Percentiles rank a stretch among this genome's conserved stretches.
Conservation (phyloP, 768 basidiomycete species). For the Cyathus striatus region DNA sequence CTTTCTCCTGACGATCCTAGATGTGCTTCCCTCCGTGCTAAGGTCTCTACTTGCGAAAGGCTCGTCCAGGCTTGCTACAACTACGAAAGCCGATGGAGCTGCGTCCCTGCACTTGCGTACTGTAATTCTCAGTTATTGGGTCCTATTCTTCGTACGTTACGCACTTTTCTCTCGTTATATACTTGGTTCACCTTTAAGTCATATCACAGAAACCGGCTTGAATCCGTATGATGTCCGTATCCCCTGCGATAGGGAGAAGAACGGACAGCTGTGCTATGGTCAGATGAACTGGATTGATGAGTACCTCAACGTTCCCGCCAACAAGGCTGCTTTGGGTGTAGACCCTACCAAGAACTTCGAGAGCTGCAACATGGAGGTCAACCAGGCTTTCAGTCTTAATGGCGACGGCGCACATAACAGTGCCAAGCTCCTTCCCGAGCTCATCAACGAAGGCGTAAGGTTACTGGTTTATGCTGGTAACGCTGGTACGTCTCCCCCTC, state of each 20-base stretch:
- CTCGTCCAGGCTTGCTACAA: constrained; percentile 70
- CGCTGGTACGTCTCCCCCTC: constrained; percentile 44
- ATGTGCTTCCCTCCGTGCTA: constrained; percentile 57
- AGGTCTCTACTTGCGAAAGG: constrained; percentile 70
- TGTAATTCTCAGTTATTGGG: constrained; percentile 72
- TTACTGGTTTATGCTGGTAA: constrained; percentile 89
- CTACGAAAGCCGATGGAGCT: constrained; percentile 53
- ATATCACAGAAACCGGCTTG: constrained; percentile 50
- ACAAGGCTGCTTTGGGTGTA: constrained; percentile 79
- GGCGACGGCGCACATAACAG: constrained; percentile 88
- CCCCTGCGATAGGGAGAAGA: constrained; percentile 65
- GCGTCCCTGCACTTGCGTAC: constrained; percentile 72
- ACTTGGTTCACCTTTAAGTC: constrained; percentile 1
- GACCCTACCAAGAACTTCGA: constrained; percentile 53
- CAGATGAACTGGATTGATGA: constrained; percentile 86
- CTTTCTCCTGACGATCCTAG: constrained; percentile 63
- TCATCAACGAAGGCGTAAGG: constrained; percentile 79
- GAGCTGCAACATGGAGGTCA: constrained; percentile 76
- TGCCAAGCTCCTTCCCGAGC: constrained; percentile 69
- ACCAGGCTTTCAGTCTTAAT: constrained; percentile 72
- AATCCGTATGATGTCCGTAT: constrained; percentile 89
- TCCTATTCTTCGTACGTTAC: constrained; percentile 60
- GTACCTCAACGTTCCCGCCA: constrained; percentile 75
- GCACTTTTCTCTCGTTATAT: neutral
- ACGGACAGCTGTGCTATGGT: constrained; percentile 71